phyloP scores from a whole-genome alignment of 2,329 filamentous ascomycete genomes.

The Exutisphaerella laricina region DNA sequence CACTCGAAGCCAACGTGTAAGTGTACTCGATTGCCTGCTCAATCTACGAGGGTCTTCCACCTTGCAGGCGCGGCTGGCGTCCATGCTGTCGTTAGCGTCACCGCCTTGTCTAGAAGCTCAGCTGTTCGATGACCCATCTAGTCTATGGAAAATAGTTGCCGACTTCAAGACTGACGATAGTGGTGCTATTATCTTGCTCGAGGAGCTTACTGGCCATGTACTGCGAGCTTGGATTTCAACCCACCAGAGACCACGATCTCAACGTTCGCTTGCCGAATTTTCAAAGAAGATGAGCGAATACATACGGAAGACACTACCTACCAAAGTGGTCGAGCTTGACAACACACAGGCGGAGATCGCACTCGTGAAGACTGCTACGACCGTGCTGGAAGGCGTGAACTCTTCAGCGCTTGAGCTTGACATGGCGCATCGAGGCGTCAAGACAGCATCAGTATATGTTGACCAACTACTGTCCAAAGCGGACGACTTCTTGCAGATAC shows the following conservation, averaged over 20 bases:
- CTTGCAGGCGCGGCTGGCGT: background rate
- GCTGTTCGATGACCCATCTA: constrained; percentile 1
- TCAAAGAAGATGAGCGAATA: background rate
- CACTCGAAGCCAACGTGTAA: background rate
- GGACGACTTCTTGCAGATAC: background rate
- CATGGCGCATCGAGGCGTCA: background rate
- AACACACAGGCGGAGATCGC: background rate
- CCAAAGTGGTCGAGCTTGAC: too few species aligned
- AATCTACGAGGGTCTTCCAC: background rate
- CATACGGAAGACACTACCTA: too few species aligned
- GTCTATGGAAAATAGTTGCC: background rate
- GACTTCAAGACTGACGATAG: background rate
- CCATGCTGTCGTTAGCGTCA: background rate
- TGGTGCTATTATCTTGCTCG: background rate
- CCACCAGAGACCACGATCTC: background rate
- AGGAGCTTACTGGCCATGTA: background rate
- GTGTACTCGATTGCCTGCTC: background rate
- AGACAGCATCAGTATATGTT: background rate
- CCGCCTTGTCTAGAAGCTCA: constrained; percentile 4
- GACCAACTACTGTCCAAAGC: background rate
- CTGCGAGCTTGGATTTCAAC: background rate
- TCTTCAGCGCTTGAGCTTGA: background rate
- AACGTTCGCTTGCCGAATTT: background rate
- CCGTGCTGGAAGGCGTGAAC: background rate
- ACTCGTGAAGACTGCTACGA: background rate